Base-by-base conservation (phyloP, 2,329 filamentous ascomycete species). In the Xylariaceae sp. region DNA sequence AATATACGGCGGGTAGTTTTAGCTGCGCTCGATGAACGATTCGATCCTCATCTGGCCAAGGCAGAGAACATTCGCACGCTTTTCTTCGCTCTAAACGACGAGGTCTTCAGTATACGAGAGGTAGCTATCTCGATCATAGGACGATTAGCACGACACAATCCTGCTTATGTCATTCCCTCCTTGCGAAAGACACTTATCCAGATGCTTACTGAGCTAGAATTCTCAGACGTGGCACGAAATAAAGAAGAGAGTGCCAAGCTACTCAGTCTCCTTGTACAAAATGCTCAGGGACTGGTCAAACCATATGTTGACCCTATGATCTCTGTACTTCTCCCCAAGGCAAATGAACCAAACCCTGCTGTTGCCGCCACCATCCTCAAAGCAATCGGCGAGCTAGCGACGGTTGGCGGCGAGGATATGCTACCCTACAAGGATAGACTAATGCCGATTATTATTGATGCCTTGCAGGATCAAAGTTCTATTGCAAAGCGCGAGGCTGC, bases 251-350 rank as follows among this genome's bases (percentile, higher is more conserved):
- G 93, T 67, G 93, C 95, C 8, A 93, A 92, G 70, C 80, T 99
- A 3, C 88, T 99, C 61, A 96, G 93, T 66, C 85, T 98, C 54
- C 85, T 99, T 34, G 94, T 98, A 6, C 89, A 92, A 62, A 96
- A 97, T 69, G 94, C 95, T 0, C 94, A 96, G 58, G 89, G 89
- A 52, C 82, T 99, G 11, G 96, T 99, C 71, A 94, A 94, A 73
- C 94, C 95, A 3, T 98, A 98, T 68, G 95, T 99, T 41, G 92
- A 97, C 69, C 92, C 95, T 1, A 98, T 99, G 85, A 91, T 98
- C 51, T 89, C 89, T 11, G 92, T 97, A 1, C 83, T 99, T n/a
- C 79, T 99, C 2, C 95, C 95, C 1, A 98, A 97, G 73, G 91
- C 94, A 5, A 88, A 85, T 53, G 96, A 99, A 71, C 74, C 85